These are phyloP conservation scores for Kwoniella shivajii DNA, from an alignment of 1,284 basidiomycete genomes.

Conservation along the genomic window DNA sequence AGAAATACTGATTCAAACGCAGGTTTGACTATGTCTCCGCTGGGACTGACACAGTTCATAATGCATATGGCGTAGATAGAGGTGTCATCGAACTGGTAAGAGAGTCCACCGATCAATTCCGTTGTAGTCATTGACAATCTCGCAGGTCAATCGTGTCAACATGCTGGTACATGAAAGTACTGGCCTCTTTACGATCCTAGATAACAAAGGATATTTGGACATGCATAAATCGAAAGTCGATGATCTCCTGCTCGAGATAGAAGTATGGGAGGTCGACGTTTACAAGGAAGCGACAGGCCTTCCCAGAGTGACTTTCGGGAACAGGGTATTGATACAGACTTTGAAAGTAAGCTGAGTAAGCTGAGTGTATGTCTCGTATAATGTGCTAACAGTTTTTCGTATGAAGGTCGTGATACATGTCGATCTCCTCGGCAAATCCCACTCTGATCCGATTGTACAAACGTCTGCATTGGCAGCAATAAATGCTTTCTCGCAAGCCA, in stretches of 20 bases:
- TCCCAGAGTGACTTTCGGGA: constrained; percentile 13
- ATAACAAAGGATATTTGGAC: constrained; percentile 1
- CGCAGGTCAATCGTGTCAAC: constrained; percentile 23
- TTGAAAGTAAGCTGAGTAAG: constrained; percentile 11
- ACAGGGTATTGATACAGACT: constrained; percentile 14
- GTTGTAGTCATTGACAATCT: background rate
- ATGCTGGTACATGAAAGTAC: constrained; percentile 17
- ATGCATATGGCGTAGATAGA: constrained; percentile 19
- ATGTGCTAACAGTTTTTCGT: background rate
- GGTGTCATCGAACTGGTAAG: constrained; percentile 23
- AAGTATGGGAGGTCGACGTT: constrained; percentile 18
- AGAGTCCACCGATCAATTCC: background rate
- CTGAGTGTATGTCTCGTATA: background rate
- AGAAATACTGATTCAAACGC: background rate
- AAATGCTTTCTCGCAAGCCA: constrained; percentile 7
- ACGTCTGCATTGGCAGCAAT: constrained; percentile 13
- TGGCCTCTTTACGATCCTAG: background rate
- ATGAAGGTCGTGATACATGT: constrained; percentile 20
- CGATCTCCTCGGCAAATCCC: constrained; percentile 17
- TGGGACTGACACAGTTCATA: constrained; percentile 14
- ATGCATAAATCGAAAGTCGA: constrained; percentile 14
- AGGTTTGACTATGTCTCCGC: constrained; percentile 20
- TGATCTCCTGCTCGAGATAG: constrained; percentile 20
- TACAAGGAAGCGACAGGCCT: background rate
- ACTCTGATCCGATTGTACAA: constrained; percentile 18